A percentile compares a stretch with the other conserved stretches of the same genome.
Evolutionary conservation across 1,284 basidiomycete genomes (phyloP).

Genomic region (Heterobasidion annosum): DNA sequence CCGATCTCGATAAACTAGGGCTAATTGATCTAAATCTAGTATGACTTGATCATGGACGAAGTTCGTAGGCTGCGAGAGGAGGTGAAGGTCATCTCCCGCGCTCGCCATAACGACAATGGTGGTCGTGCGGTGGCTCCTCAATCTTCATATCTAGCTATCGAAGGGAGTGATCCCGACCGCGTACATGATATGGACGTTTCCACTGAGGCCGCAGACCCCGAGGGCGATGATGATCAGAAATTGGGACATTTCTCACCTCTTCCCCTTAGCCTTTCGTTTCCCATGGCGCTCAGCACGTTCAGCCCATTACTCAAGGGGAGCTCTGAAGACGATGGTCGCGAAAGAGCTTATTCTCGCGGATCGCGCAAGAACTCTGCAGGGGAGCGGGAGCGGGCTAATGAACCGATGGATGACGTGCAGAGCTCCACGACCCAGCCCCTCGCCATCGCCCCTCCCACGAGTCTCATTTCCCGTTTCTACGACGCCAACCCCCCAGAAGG

Average conservation of each 20-base stretch:
- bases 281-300: constrained; percentile 4
- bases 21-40: constrained; percentile 5
- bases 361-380: not conserved
- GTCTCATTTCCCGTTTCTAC: not conserved
- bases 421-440: constrained; percentile 7
- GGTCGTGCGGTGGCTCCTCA: not conserved
- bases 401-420: not conserved
- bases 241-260: constrained; percentile 11
- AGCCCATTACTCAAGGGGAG: constrained; percentile 9
- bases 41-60: constrained; percentile 10
- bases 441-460: not conserved
- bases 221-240: constrained; percentile 1
- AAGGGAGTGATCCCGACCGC: constrained; percentile 4
- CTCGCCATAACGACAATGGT: not conserved
- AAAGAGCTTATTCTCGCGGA: constrained; percentile 3
- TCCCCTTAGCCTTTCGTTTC: constrained; percentile 11
- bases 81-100: constrained; percentile 5
- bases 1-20: not conserved
- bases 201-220: constrained; percentile 1
- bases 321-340: not conserved
- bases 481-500: not conserved
- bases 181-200: constrained; percentile 5
- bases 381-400: not conserved
- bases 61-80: constrained; percentile 10
- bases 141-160: not conserved